A percentile compares a stretch with the other conserved stretches of the same genome.
Conservation (phyloP, 2,329 filamentous ascomycete genomes). For the Nothophaeocryptopus gaeumannii region DNA sequence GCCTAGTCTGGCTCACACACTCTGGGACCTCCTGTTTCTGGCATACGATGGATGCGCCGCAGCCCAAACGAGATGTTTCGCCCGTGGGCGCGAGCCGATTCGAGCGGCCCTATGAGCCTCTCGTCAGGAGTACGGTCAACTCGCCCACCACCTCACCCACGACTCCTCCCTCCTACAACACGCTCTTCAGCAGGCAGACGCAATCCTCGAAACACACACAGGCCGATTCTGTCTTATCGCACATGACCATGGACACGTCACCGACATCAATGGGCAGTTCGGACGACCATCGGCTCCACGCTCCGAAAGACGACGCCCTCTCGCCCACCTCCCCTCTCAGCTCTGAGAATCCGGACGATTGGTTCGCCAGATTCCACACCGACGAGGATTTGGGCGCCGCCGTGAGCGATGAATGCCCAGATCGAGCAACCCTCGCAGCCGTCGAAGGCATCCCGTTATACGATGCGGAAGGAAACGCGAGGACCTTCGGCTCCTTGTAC, state of each 20-base stretch:
- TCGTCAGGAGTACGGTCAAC: conserved; percentile 11
- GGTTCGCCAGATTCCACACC: conserved; percentile 35
- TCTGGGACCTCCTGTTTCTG: not conserved
- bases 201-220: conserved; percentile 13
- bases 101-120: conserved; percentile 28
- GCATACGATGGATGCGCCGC: no score
- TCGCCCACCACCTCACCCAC: conserved; percentile 18
- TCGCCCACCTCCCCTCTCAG: not conserved
- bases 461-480: conserved; percentile 59
- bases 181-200: conserved; percentile 15
- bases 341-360: conserved; percentile 30
- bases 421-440: conserved; percentile 32
- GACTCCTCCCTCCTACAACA: conserved; percentile 16
- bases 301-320: conserved; percentile 5
- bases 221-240: conserved; percentile 17
- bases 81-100: conserved; percentile 33
- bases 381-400: conserved; percentile 28
- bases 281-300: conserved; percentile 4
- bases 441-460: conserved; percentile 48
- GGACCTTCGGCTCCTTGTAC: conserved; percentile 63
- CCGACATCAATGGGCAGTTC: conserved; percentile 13
- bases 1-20: not conserved
- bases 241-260: conserved; percentile 19
- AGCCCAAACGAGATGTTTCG: conserved; percentile 21
- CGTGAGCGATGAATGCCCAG: conserved; percentile 34